Base-by-base conservation (phyloP, 352 stramenopile species). In the Thalassiosira oceanica region DNA sequence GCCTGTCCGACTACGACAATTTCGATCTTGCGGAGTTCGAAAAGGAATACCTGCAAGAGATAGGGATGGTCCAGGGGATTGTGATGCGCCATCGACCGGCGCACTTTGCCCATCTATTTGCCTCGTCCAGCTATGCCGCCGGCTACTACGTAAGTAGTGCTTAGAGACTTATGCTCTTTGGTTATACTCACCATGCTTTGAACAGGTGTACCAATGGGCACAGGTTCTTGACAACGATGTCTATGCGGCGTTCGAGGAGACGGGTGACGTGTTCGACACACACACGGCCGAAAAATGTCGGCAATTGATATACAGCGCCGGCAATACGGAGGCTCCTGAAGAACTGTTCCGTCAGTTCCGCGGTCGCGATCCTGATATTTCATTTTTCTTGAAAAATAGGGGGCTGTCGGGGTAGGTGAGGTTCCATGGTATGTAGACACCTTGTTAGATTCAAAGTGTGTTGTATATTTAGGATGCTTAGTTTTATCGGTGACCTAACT, bases 101-200 rank as follows among this genome's bases (percentile, higher is more conserved):
- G 4, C 85, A 92, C 48, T 92, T 92, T 69, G 35, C 51, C n/a
- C 84, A 92, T 48, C 50, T 92, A 2, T 92, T 92, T 73, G 64
- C 63, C 5, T 78, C 55, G 37, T 51, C 15, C 23, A 35, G 27
- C 0, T 92, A 92, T 62, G 85, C 85, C 7, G 68, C 82, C 26
- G 80, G n/a, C n/a, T n/a, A n/a, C n/a, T n/a, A n/a, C n/a, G n/a
- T n/a, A n/a, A n/a, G n/a, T n/a, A n/a, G n/a, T n/a, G n/a, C n/a
- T n/a, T n/a, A n/a, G n/a, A n/a, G n/a, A n/a, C n/a, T n/a, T n/a
- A n/a, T n/a, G n/a, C n/a, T n/a, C n/a, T n/a, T n/a, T n/a, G n/a
- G n/a, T n/a, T n/a, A n/a, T n/a, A n/a, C n/a, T n/a, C n/a, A n/a
- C n/a, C n/a, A n/a, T n/a, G n/a, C n/a, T n/a, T n/a, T n/a, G n/a